These are phyloP conservation scores for Sporisorium reilianum DNA, from an alignment of 1,284 basidiomycete genomes.

Conservation along the genomic window DNA sequence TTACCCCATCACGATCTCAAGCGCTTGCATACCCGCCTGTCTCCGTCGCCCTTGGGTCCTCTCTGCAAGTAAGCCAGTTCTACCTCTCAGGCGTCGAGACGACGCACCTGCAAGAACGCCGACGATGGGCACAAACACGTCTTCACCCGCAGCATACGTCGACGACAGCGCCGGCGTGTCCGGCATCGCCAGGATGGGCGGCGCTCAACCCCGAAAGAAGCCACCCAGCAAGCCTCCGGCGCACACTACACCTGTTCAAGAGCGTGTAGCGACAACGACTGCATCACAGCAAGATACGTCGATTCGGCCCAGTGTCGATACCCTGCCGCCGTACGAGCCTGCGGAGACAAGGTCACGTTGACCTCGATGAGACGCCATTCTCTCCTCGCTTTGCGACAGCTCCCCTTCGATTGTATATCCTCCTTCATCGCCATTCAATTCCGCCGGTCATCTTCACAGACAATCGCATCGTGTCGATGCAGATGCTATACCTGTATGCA, in stretches of 20 bases:
- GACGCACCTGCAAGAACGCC: too few species aligned
- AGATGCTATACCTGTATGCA: conserved; percentile 18
- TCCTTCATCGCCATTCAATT: too few species aligned
- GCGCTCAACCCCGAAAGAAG: conserved; percentile 36
- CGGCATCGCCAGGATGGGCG: conserved; percentile 39
- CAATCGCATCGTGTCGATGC: background rate
- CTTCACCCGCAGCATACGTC: conserved; percentile 36
- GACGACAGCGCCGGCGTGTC: conserved; percentile 18
- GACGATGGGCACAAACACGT: conserved; percentile 33
- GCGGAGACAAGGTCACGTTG: background rate
- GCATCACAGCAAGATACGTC: background rate
- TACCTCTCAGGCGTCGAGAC: too few species aligned
- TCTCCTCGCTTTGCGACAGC: too few species aligned
- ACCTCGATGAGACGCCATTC: too few species aligned
- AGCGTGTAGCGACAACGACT: background rate
- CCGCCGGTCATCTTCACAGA: background rate
- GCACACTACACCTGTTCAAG: background rate
- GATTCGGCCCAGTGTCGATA: conserved; percentile 19
- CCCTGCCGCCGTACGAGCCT: conserved; percentile 29
- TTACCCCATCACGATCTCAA: conserved; percentile 5
- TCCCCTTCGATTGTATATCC: too few species aligned
- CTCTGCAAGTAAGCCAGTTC: too few species aligned
- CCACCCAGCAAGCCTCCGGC: background rate
- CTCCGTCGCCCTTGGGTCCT: too few species aligned
- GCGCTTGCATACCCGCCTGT: background rate